These are phyloP conservation scores for Fomes fomentarius DNA, from an alignment of 1,284 basidiomycete genomes.

Conservation along the genomic window DNA sequence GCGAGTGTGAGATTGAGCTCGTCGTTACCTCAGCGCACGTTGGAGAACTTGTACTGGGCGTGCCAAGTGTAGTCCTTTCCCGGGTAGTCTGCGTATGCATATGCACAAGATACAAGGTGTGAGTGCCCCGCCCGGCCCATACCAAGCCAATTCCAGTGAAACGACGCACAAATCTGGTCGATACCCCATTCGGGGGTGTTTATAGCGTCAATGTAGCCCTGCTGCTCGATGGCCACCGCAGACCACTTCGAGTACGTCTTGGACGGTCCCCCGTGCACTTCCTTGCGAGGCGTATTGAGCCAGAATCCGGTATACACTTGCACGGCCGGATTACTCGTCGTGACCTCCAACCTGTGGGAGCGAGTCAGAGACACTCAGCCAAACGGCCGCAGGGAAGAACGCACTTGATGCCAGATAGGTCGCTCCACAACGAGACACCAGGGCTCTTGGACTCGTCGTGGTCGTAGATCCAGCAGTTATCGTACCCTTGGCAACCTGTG, in stretches of 20 bases:
- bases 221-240: slow-evolving; percentile 59
- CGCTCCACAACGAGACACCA: slow-evolving; percentile 42
- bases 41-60: slow-evolving; percentile 48
- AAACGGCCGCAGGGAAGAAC: slow-evolving; percentile 4
- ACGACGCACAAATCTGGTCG: slow-evolving; percentile 57
- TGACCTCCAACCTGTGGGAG: slow-evolving; percentile 48
- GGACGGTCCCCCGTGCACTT: slow-evolving; percentile 50
- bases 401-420: slow-evolving; percentile 52
- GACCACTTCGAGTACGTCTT: slow-evolving; percentile 46
- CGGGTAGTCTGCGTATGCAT: slow-evolving; percentile 43
- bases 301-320: slow-evolving; percentile 52
- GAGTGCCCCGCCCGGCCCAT: too few species aligned
- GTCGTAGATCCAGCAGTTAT: slow-evolving; percentile 48
- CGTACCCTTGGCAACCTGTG: slow-evolving; percentile 26
- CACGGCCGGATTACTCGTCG: slow-evolving; percentile 52
- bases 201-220: slow-evolving; percentile 58
- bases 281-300: slow-evolving; percentile 51
- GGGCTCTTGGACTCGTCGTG: slow-evolving; percentile 23
- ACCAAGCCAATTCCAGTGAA: too few species aligned
- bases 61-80: slow-evolving; percentile 45
- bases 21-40: slow-evolving; percentile 19
- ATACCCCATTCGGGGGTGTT: slow-evolving; percentile 57
- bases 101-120: slow-evolving; percentile 4
- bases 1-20: too few species aligned
- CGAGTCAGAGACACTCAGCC: not conserved